Conservation (phyloP, 495 filamentous ascomycete genomes). For the Margaritispora aquatica region DNA sequence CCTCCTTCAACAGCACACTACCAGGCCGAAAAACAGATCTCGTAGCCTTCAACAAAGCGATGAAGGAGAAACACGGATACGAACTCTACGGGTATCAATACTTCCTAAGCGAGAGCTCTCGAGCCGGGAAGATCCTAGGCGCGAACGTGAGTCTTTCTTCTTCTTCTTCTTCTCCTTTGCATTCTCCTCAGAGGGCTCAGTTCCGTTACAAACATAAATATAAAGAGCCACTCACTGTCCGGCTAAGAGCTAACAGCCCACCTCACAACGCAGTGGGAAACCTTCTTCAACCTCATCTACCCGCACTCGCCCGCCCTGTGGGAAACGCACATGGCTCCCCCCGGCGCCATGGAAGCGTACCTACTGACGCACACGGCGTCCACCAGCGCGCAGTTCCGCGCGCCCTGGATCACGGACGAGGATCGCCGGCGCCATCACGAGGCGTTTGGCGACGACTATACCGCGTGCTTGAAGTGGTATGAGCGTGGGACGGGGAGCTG, state of each 20-base stretch:
- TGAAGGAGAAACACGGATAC: slow-evolving; percentile 13
- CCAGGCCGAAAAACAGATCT: slow-evolving; percentile 15
- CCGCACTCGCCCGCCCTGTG: slow-evolving; percentile 11
- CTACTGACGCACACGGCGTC: not conserved
- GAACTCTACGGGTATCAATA: slow-evolving; percentile 16
- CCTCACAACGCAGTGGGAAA: slow-evolving; percentile 13
- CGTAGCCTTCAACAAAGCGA: slow-evolving; percentile 10
- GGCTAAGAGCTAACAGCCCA: not conserved
- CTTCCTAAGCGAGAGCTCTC: slow-evolving; percentile 4
- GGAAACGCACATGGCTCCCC: slow-evolving; percentile 12
- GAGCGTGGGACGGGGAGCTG: slow-evolving; percentile 6
- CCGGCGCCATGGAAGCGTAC: slow-evolving; percentile 11
- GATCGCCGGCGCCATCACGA: slow-evolving; percentile 11
- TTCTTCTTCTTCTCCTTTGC: not conserved
- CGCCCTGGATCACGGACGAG: slow-evolving; percentile 8
- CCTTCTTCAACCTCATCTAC: slow-evolving; percentile 14
- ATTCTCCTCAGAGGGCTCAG: no score
- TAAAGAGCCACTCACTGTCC: no score
- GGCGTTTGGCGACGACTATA: slow-evolving; percentile 17
- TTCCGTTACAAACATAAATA: no score
- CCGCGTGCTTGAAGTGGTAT: slow-evolving; percentile 21
- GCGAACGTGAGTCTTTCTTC: not conserved
- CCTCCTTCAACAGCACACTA: no score
- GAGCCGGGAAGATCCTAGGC: slow-evolving; percentile 5
- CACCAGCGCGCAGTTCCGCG: not conserved